Percentiles rank a stretch among this genome's conserved stretches.
Evolutionary conservation across 2,329 filamentous ascomycete genomes (phyloP).

Genomic region (Helminthosporium solani): DNA sequence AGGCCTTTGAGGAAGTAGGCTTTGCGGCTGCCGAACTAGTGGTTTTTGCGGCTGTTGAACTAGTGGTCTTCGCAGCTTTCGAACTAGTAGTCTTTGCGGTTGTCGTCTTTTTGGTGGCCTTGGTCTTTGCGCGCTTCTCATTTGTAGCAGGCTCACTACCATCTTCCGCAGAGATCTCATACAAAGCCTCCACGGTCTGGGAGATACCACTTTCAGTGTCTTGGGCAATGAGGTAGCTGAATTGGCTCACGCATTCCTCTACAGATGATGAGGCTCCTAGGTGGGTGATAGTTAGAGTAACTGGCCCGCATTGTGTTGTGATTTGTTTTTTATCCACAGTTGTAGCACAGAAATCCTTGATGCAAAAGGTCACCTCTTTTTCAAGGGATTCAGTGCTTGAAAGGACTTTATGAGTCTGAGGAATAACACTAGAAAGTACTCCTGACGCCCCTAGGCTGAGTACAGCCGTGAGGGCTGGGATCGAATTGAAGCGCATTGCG

Average conservation of each 20-base stretch:
- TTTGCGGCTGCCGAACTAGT: too few relatives aligned
- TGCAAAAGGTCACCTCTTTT: constrained; percentile 1
- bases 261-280: constrained; percentile 1
- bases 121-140: too few relatives aligned
- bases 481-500: constrained; percentile 4
- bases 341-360: constrained; percentile 4
- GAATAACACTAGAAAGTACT: not conserved
- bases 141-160: not conserved
- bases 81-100: too few relatives aligned
- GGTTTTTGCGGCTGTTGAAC: too few relatives aligned
- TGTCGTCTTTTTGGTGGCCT: too few relatives aligned
- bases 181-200: constrained; percentile 2
- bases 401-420: not conserved
- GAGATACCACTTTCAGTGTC: not conserved
- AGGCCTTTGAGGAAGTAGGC: too few relatives aligned
- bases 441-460: constrained; percentile 1
- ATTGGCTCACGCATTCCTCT: constrained; percentile 4
- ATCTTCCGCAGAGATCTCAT: constrained; percentile 1
- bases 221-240: constrained; percentile 2
- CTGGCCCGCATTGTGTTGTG: constrained; percentile 1
- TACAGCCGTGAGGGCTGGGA: constrained; percentile 1
- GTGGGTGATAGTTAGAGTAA: constrained; percentile 1
- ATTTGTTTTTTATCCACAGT: constrained; percentile 1
- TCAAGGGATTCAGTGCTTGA: not conserved
- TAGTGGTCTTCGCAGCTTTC: too few relatives aligned